Percentiles rank a stretch among this genome's conserved stretches.
phyloP scores from a whole-genome alignment of 169 alveolate species.

The Plasmodium reichenowi region DNA sequence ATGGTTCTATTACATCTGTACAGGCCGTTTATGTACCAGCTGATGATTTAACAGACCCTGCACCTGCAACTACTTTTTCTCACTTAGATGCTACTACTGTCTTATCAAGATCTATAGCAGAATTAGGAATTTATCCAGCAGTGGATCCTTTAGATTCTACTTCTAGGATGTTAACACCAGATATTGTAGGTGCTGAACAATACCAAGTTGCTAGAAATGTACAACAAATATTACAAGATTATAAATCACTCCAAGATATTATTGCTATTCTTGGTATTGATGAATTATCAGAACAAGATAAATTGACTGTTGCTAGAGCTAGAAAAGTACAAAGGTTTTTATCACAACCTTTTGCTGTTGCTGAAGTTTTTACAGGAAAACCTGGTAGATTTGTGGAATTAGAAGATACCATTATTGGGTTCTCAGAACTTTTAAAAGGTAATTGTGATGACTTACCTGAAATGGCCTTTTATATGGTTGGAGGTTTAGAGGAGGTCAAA shows the following conservation, averaged over 20 bases:
- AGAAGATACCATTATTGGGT: slow-evolving; percentile 92
- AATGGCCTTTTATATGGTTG: slow-evolving; percentile 97
- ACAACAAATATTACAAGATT: slow-evolving; percentile 96
- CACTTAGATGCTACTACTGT: slow-evolving; percentile 99
- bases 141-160: slow-evolving; percentile 98
- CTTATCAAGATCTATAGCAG: slow-evolving; percentile 96
- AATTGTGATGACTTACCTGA: slow-evolving; percentile 97
- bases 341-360: slow-evolving; percentile 97
- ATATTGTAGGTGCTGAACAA: slow-evolving; percentile 95
- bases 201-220: slow-evolving; percentile 96
- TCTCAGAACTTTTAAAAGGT: slow-evolving; percentile 93
- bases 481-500: slow-evolving; percentile 93
- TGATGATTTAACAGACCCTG: slow-evolving; percentile 99
- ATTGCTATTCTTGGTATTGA: slow-evolving; percentile 97
- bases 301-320: slow-evolving; percentile 96
- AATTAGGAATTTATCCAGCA: slow-evolving; percentile 98
- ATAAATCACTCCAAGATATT: slow-evolving; percentile 95
- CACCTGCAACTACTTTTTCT: slow-evolving; percentile 99
- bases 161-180: slow-evolving; percentile 95
- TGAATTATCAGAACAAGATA: slow-evolving; percentile 97
- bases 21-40: slow-evolving; percentile 99
- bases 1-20: slow-evolving; percentile 98
- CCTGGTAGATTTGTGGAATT: slow-evolving; percentile 95
- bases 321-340: slow-evolving; percentile 96
- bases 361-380: slow-evolving; percentile 97